Base-by-base conservation (phyloP, 352 stramenopile genomes). In the Phytopythium cucurbitacearum region DNA sequence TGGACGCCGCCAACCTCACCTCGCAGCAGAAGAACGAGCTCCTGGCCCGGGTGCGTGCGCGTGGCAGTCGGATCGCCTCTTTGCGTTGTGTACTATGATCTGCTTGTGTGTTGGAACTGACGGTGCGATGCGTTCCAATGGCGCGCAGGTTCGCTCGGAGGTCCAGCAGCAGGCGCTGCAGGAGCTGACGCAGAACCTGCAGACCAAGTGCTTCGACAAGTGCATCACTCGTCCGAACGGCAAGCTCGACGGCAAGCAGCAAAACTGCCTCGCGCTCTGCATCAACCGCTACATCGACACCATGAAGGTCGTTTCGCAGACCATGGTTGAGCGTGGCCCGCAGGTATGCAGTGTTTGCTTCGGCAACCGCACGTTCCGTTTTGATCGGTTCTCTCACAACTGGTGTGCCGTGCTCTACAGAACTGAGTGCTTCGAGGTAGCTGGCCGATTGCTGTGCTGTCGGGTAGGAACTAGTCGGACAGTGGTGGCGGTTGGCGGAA, bases 181-280 rank as follows among this genome's bases (percentile, higher is more conserved):
- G 67, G 83, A 93, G 59, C 62, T 95, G 62, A 94, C 83, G 49
- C 78, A 89, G 69, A 92, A 82, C 59, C 56, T 96, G 46, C 84
- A 94, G 69, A 81, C 93, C 53, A 96, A 96, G 62, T 96, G 86
- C 65, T 96, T 96, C 58, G 84, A 96, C 71, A 91, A 94, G 69
- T 96, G 86, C 73, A 77, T 96, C 64, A 74, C 82, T 41, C 78
- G 68, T 51, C 70, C 86, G 15, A 84, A 79, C 53, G 79, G 78
- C 58, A 93, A 92, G 70, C 68, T 96, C 39, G 83, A 92, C 64
- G 82, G 76, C 76, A 96, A 96, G 77, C 84, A 96, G 73, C 85
- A 96, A 69, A 92, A 92, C 64, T 96, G 86, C 73, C 60, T 96
- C 34, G 80, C 80, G 48, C 67, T 94, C 44, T 96, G 86, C 63